Evolutionary conservation across 2,329 filamentous ascomycete genomes (phyloP).

Genomic region (Aspergillus transmontanensis): DNA sequence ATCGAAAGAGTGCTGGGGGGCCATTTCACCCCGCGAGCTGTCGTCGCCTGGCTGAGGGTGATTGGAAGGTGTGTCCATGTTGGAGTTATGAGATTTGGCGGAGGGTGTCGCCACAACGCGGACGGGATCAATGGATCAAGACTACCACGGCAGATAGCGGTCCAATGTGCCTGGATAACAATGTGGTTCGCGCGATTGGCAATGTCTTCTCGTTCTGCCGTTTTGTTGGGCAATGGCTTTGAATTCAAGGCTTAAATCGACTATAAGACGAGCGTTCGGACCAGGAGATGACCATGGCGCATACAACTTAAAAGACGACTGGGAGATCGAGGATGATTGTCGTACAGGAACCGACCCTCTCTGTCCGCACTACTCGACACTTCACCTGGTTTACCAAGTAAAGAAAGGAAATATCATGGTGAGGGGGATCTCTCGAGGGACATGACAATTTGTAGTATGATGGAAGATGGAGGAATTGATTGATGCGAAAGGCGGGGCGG

Average conservation of each 20-base stretch:
- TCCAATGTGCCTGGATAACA: not conserved
- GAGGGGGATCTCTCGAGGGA: not conserved
- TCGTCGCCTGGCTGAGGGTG: constrained; percentile 12
- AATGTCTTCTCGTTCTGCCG: not conserved
- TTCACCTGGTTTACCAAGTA: not conserved
- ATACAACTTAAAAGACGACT: not conserved
- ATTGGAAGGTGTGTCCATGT: constrained; percentile 18
- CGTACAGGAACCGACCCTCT: not conserved
- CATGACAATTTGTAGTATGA: not conserved
- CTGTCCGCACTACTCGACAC: not conserved
- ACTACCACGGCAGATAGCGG: not conserved
- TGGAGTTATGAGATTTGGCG: not conserved
- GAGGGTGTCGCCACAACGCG: not conserved
- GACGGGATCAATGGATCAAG: not conserved
- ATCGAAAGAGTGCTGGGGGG: constrained; percentile 13
- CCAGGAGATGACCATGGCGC: not conserved
- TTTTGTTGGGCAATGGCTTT: not conserved
- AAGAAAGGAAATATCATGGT: not conserved
- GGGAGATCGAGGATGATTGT: not conserved
- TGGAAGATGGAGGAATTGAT: not conserved
- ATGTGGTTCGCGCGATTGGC: not conserved
- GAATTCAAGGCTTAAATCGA: not conserved
- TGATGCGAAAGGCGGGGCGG: not conserved
- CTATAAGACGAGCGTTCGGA: not conserved
- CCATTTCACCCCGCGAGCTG: constrained; percentile 11